Conservation (phyloP, 2,329 filamentous ascomycete species). For the Scolecobasidium constrictum region DNA sequence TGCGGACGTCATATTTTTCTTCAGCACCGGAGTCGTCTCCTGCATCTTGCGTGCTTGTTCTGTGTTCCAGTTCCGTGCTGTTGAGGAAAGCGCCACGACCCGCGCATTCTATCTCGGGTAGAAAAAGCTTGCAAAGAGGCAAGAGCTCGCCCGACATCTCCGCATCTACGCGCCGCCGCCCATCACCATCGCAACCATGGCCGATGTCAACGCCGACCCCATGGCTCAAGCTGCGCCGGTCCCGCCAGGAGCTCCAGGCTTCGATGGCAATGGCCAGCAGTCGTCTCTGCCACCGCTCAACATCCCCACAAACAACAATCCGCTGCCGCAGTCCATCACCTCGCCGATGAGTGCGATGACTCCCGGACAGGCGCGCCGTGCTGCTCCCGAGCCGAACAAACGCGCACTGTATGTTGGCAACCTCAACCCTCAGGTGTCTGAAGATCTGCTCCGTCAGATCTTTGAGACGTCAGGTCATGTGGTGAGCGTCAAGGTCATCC, state of each 20-base stretch:
- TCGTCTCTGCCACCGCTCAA: conserved; percentile 73
- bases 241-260: conserved; percentile 54
- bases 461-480: conserved; percentile 99
- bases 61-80: too few species aligned
- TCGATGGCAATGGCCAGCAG: conserved; percentile 62
- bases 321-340: conserved; percentile 84
- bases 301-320: conserved; percentile 93
- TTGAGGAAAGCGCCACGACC: too few species aligned
- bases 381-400: conserved; percentile 97
- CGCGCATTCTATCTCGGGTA: too few species aligned
- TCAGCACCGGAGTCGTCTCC: too few species aligned
- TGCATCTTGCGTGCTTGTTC: too few species aligned
- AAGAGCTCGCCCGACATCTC: too few species aligned
- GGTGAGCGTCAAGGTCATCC: conserved; percentile 98
- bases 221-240: neutral
- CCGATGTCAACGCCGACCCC: neutral
- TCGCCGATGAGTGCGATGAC: conserved; percentile 57
- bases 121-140: too few species aligned
- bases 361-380: conserved; percentile 60
- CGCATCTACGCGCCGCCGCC: too few species aligned
- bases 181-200: neutral
- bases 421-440: conserved; percentile 86
- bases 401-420: conserved; percentile 92
- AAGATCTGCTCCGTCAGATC: conserved; percentile 92
- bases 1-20: too few species aligned